phyloP scores from a whole-genome alignment of 2,329 filamentous ascomycete genomes.

The Scedosporium boydii region DNA sequence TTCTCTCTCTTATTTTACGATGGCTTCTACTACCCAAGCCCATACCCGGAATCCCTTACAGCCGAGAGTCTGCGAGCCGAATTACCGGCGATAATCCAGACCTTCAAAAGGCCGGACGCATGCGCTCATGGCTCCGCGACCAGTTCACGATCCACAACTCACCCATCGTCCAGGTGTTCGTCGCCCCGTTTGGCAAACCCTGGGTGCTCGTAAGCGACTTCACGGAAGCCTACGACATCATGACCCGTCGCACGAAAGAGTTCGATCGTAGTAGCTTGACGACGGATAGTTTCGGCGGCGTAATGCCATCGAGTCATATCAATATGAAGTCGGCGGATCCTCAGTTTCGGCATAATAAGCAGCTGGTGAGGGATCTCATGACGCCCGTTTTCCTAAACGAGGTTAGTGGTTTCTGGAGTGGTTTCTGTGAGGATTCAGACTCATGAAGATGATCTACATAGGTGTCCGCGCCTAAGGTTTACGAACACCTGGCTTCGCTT shows the following conservation, averaged over 20 bases:
- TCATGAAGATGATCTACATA: not conserved
- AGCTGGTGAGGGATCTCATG: slow-evolving; percentile 28
- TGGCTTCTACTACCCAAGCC: slow-evolving; percentile 29
- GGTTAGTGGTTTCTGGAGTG: slow-evolving; percentile 13
- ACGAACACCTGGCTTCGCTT: slow-evolving; percentile 19
- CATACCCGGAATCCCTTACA: slow-evolving; percentile 35
- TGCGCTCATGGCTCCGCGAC: not conserved
- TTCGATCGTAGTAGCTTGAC: slow-evolving; percentile 31
- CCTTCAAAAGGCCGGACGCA: too few species aligned
- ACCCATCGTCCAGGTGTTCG: slow-evolving; percentile 37
- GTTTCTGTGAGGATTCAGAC: not conserved
- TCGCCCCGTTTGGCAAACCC: slow-evolving; percentile 30
- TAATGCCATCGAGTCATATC: slow-evolving; percentile 23
- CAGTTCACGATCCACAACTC: slow-evolving; percentile 17
- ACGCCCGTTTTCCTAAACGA: slow-evolving; percentile 21
- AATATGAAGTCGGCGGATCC: slow-evolving; percentile 19
- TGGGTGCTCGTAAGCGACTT: slow-evolving; percentile 31
- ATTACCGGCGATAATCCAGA: slow-evolving; percentile 31
- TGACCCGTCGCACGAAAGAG: slow-evolving; percentile 29
- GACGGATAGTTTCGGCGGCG: slow-evolving; percentile 19
- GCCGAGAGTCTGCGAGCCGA: slow-evolving; percentile 20
- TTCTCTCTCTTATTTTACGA: not conserved
- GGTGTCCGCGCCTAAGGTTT: slow-evolving; percentile 19
- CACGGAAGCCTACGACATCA: slow-evolving; percentile 32
- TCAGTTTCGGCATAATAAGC: slow-evolving; percentile 22